Percentiles rank a stretch among this genome's conserved stretches.
phyloP scores from a whole-genome alignment of 1,139 yeast species.

The Candida tetrigidarum region DNA sequence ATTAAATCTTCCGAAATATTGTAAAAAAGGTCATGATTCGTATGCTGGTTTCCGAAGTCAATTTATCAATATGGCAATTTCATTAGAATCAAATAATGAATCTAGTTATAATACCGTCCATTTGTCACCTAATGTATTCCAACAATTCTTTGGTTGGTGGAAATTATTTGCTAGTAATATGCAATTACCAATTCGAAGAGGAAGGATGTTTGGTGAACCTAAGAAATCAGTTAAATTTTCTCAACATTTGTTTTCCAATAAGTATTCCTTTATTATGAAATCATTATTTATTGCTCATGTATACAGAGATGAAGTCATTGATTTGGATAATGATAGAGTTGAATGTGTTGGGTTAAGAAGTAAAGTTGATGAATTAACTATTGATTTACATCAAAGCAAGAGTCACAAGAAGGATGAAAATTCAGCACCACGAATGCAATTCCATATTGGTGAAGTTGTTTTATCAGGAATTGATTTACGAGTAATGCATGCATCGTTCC shows the following conservation, averaged over 20 bases:
- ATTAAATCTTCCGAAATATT: constrained; percentile 64
- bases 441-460: constrained; percentile 48
- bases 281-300: constrained; percentile 47
- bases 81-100: constrained; percentile 56
- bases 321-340: constrained; percentile 27
- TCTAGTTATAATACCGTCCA: constrained; percentile 47
- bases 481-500: constrained; percentile 34
- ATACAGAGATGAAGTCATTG: constrained; percentile 33
- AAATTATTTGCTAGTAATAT: constrained; percentile 45
- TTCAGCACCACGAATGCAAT: constrained; percentile 32
- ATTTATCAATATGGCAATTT: constrained; percentile 47
- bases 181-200: constrained; percentile 46
- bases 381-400: constrained; percentile 48
- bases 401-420: constrained; percentile 36
- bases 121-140: constrained; percentile 42
- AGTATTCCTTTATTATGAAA: constrained; percentile 43
- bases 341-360: constrained; percentile 48
- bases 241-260: constrained; percentile 44
- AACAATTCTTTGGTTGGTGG: constrained; percentile 52
- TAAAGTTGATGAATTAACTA: constrained; percentile 42
- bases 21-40: constrained; percentile 45
- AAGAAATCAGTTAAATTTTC: constrained; percentile 44
- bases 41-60: constrained; percentile 46
- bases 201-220: constrained; percentile 42
- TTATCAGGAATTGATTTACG: constrained; percentile 46